A percentile compares a stretch with the other conserved stretches of the same genome.
phyloP scores from a whole-genome alignment of 2,329 filamentous ascomycete species.

The Nigrospora osmanthi region DNA sequence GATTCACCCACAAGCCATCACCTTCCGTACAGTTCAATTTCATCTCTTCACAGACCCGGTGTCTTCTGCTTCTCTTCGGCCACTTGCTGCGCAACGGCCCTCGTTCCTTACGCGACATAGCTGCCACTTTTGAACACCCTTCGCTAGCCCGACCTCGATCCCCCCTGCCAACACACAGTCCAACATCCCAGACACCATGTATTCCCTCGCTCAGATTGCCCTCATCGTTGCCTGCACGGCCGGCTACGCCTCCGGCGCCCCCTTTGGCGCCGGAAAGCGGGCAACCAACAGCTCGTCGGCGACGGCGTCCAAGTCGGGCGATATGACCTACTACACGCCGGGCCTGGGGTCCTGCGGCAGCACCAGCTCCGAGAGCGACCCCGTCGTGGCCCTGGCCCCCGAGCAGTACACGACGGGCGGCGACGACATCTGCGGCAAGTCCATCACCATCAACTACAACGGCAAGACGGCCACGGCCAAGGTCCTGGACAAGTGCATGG shows the following conservation, averaged over 20 bases:
- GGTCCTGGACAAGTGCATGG: conserved; percentile 1
- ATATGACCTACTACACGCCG: conserved; percentile 12
- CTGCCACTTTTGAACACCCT: too few species aligned
- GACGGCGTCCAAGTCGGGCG: conserved; percentile 4
- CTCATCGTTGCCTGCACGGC: not conserved
- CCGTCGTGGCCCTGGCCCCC: conserved; percentile 17
- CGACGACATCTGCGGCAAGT: conserved; percentile 18
- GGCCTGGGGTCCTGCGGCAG: conserved; percentile 18
- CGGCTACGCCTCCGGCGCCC: not conserved
- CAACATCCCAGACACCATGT: not conserved
- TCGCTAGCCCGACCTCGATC: too few species aligned
- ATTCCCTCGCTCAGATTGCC: not conserved
- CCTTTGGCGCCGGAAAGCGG: not conserved
- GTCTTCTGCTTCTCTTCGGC: too few species aligned
- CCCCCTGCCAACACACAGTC: not conserved
- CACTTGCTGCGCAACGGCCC: too few species aligned
- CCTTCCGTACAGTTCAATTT: too few species aligned
- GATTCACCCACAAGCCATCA: too few species aligned
- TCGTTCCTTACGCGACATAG: too few species aligned
- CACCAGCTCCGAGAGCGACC: conserved; percentile 13
- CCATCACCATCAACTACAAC: conserved; percentile 13
- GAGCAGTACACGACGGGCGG: conserved; percentile 9
- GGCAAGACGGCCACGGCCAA: conserved; percentile 1
- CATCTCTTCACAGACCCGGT: too few species aligned
- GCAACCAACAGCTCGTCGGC: not conserved